Conservation (phyloP, 352 stramenopile species). For the Pythium myriotylum region DNA sequence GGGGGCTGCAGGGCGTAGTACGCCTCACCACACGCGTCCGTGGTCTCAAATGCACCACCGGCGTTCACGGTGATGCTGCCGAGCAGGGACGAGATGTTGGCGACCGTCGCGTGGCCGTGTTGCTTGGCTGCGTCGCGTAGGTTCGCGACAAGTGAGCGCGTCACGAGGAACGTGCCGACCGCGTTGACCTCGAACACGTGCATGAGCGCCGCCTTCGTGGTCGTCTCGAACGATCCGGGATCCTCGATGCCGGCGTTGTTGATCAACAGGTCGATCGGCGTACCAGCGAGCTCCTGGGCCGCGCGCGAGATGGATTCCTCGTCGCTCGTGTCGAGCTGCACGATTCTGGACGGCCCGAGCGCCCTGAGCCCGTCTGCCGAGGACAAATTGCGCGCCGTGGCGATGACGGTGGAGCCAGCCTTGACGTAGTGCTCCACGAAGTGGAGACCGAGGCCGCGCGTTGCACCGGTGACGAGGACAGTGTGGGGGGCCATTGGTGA, state of each 20-base stretch:
- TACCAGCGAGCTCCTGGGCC: slow-evolving; percentile 34
- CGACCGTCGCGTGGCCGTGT: slow-evolving; percentile 30
- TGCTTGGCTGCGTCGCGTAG: slow-evolving; percentile 24
- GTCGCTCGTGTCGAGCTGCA: slow-evolving; percentile 42
- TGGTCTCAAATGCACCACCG: slow-evolving; percentile 1
- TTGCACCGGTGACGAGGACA: slow-evolving; percentile 36
- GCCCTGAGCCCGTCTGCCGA: slow-evolving; percentile 11
- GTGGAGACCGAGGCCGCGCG: slow-evolving; percentile 35
- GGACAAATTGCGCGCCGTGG: slow-evolving; percentile 18
- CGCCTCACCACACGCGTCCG: slow-evolving; percentile 5
- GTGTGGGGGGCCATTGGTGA: slow-evolving; percentile 16
- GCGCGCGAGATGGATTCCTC: slow-evolving; percentile 40
- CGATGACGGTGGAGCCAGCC: slow-evolving; percentile 27
- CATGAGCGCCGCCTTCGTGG: slow-evolving; percentile 46
- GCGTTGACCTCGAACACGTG: slow-evolving; percentile 63
- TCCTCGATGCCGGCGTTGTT: slow-evolving; percentile 61
- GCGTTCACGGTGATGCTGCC: slow-evolving; percentile 53
- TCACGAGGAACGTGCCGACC: slow-evolving; percentile 59
- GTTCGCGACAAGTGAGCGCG: slow-evolving; percentile 43
- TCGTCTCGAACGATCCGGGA: slow-evolving; percentile 23
- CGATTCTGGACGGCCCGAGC: slow-evolving; percentile 36
- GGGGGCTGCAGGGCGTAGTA: not conserved
- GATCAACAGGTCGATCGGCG: slow-evolving; percentile 54
- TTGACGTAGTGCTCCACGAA: slow-evolving; percentile 30
- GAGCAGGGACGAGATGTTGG: slow-evolving; percentile 43